phyloP scores from a whole-genome alignment of 768 basidiomycete genomes.

The Suillus alpinus region DNA sequence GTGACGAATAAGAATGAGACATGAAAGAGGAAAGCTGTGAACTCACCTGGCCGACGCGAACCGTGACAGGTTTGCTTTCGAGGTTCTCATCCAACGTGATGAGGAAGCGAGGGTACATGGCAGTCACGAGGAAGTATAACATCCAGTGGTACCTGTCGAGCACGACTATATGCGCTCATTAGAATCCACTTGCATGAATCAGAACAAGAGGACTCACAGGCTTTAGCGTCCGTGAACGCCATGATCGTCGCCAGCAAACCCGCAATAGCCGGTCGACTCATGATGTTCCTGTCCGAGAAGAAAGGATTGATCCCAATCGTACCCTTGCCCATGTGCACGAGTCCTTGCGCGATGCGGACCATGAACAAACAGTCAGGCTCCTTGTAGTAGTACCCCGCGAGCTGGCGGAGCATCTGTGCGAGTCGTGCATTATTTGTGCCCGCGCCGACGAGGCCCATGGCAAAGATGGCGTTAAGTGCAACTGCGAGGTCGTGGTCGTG shows the following conservation, averaged over 20 bases:
- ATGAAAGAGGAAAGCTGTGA: background rate
- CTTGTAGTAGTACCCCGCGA: slow-evolving; percentile 98
- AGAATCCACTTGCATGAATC: background rate
- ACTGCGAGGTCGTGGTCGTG: slow-evolving; percentile 98
- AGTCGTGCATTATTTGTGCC: slow-evolving; percentile 98
- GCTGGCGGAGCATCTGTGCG: slow-evolving; percentile 94
- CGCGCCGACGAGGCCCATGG: slow-evolving; percentile 97
- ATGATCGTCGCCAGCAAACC: slow-evolving; percentile 85
- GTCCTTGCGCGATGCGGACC: slow-evolving; percentile 92
- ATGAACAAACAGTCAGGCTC: slow-evolving; percentile 96
- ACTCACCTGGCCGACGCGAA: slow-evolving; percentile 87
- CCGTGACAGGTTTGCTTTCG: slow-evolving; percentile 81
- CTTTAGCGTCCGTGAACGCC: slow-evolving; percentile 92
- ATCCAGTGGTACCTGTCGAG: slow-evolving; percentile 98
- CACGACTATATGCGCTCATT: slow-evolving; percentile 56
- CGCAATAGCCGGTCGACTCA: slow-evolving; percentile 86
- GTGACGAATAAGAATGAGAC: background rate
- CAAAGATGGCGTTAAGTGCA: slow-evolving; percentile 95
- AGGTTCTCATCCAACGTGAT: slow-evolving; percentile 95
- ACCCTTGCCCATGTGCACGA: slow-evolving; percentile 99
- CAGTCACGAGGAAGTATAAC: slow-evolving; percentile 92
- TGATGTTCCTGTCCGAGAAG: slow-evolving; percentile 87
- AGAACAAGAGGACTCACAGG: slow-evolving; percentile 58
- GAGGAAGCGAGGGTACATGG: slow-evolving; percentile 98
- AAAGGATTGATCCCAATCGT: slow-evolving; percentile 97